phyloP scores from a whole-genome alignment of 2,329 filamentous ascomycete species.

The Fusarium compactum region DNA sequence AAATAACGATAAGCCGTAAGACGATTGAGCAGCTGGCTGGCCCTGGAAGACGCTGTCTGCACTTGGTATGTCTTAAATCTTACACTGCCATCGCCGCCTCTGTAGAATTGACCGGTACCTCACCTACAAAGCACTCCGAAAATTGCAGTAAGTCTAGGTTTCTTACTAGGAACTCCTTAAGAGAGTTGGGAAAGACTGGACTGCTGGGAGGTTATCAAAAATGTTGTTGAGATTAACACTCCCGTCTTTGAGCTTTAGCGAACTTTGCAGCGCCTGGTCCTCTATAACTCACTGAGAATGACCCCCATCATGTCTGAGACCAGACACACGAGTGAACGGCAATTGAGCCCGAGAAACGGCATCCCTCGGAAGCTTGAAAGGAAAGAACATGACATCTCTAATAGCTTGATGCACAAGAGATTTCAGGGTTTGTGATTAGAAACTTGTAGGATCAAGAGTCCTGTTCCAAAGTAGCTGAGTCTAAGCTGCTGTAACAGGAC shows the following conservation, averaged over 20 bases:
- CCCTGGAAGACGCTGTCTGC: neutral
- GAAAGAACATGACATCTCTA: neutral
- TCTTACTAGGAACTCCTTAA: no score
- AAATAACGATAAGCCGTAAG: neutral
- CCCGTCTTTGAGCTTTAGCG: neutral
- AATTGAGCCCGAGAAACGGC: neutral
- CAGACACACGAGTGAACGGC: no score
- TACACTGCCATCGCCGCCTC: neutral
- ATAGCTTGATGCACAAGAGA: no score
- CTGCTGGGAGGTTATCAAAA: neutral
- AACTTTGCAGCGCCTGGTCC: neutral
- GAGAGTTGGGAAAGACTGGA: neutral
- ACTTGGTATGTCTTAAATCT: neutral
- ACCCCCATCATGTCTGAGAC: no score
- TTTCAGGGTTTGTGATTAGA: neutral
- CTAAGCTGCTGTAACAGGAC: neutral
- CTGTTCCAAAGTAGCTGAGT: neutral
- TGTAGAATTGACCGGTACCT: no score
- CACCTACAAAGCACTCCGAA: neutral
- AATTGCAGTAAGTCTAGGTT: neutral
- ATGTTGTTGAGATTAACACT: neutral
- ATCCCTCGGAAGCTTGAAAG: neutral
- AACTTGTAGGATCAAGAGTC: neutral
- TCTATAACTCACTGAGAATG: neutral
- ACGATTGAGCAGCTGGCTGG: accelerated